Evolutionary conservation across 2,329 filamentous ascomycete genomes (phyloP), one percentile per base, ranked within the genome.

Genomic region (Aureobasidium melanogenum): DNA sequence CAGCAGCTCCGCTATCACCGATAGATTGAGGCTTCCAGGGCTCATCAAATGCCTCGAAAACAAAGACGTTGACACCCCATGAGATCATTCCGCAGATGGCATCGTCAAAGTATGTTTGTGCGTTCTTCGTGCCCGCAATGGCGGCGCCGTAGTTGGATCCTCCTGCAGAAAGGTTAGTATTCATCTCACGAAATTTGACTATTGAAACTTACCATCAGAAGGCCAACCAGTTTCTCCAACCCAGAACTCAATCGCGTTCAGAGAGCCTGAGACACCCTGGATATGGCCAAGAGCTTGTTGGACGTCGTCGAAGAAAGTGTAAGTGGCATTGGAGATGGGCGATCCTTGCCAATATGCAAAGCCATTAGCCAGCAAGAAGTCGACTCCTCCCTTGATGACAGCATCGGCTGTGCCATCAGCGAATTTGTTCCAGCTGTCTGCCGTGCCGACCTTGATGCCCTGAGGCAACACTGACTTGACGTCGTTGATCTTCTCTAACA

Each of bases 31-130:
- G 84, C 82, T 89, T 89, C 84, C 84, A 88, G 63, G 71, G 70
- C 81, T 89, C 87, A 67, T 88, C 86, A 67, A 87, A 88, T 46
- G 86, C 86, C 78, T 89, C 86, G 67, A 89, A 89, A 75, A 83
- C 87, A 76, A 89, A 89, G 60, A 85, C 82, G 67, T 88, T 87
- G 65, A 84, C 79, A 63, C 84, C 84, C 83, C 84, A 88, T 64
- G 77, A 78, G 38, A 88, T 74, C 69, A 87, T 80, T 56, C 80
- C 80, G 72, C 87, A 89, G 68, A 88, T 80, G 65, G 80, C 83
- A 48, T 82, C 71, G 67, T 82, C 75, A 76, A 80, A 89, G 77
- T 84, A 89, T 26, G 73, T 76, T 64, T 79, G 72, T 30, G 85
- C 85, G 68, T 85, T 84, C 34, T 77, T 68, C 43, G 81, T 79